A percentile compares a stretch with the other conserved stretches of the same genome.
Conservation (phyloP, 176 grass and related monocot species). For the Lolium multiflorum region DNA sequence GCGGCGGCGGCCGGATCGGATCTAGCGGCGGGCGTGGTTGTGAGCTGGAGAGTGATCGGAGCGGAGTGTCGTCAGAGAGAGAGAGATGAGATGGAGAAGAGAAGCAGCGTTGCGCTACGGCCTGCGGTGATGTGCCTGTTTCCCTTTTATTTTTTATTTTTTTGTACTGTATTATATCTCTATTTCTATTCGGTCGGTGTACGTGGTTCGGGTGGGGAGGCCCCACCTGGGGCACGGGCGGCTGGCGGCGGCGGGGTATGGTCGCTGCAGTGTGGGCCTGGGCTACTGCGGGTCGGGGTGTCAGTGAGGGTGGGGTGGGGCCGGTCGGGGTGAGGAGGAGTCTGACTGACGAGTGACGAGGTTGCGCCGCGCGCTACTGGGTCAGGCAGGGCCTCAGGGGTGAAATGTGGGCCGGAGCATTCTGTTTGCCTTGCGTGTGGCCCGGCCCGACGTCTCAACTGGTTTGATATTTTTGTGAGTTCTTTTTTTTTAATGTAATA, state of each 20-base stretch:
- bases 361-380: too few relatives aligned
- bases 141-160: neutral
- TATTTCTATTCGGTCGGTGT: neutral
- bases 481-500: too few relatives aligned
- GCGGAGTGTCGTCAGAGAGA: neutral
- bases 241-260: neutral
- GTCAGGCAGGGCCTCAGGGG: too few relatives aligned
- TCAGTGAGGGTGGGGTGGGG: too few relatives aligned
- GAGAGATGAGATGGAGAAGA: neutral
- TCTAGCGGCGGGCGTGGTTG: constrained; percentile 25
- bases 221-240: neutral
- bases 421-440: neutral
- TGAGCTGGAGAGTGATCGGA: constrained; percentile 60
- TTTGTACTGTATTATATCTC: neutral
- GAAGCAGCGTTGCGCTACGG: constrained; percentile 25
- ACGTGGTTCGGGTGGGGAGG: neutral
- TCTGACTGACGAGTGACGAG: too few relatives aligned
- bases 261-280: neutral
- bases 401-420: neutral
- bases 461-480: neutral
- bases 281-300: too few relatives aligned
- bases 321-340: too few relatives aligned
- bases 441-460: neutral
- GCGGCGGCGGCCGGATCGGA: neutral
- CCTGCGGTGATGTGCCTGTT: neutral